Base-by-base conservation (phyloP, 148 eudicot genomes). In the Mesembryanthemum crystallinum region DNA sequence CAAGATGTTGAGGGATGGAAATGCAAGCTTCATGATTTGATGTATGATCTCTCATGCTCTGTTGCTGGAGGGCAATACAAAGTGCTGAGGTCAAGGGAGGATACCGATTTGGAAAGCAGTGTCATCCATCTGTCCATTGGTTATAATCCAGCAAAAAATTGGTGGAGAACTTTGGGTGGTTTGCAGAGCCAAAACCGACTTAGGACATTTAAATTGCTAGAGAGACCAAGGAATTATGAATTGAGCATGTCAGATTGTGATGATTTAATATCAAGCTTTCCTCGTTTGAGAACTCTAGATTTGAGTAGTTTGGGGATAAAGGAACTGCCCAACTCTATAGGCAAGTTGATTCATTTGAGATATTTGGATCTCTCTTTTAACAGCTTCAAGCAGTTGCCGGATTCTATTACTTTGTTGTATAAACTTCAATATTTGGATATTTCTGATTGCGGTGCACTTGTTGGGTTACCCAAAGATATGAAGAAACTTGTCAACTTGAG, bases 1-100 rank as follows among this genome's bases (percentile, higher is more conserved):
- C 72, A 68, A 45, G 28, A 45, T 14, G 27, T 57, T n/a, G 10
- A 23, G 4, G 27, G 25, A 57, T 3, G 60, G 2, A 0, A 21
- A 57, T 68, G 23, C 25, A 68, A 68, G 13, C 72, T 68, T 15
- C 72, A 68, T 68, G 57, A 68, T 30, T 47, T 68, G 21, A 47
- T 68, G 72, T 17, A 45, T 47, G 72, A 68, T 14, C 72, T 68
- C 29, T 68, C 35, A 13, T 25, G 72, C n/a, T 13, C 5, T 5
- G 57, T 47, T 13, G 14, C 54, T 3, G 13, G 23, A 3, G 35
- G 29, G 11, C 57, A 47, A 27, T 68, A 54, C 13, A 5, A 45
- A 68, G 25, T 43, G 33, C n/a, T 68, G 23, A 47, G 29, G 29
- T 14, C 4, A 14, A 42, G 35, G 0, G 37, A 68, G 57, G 23